These are phyloP conservation scores for Coemansia nantahalensis DNA, from an alignment of 192 early-diverging fungal genomes.

Conservation along the genomic window DNA sequence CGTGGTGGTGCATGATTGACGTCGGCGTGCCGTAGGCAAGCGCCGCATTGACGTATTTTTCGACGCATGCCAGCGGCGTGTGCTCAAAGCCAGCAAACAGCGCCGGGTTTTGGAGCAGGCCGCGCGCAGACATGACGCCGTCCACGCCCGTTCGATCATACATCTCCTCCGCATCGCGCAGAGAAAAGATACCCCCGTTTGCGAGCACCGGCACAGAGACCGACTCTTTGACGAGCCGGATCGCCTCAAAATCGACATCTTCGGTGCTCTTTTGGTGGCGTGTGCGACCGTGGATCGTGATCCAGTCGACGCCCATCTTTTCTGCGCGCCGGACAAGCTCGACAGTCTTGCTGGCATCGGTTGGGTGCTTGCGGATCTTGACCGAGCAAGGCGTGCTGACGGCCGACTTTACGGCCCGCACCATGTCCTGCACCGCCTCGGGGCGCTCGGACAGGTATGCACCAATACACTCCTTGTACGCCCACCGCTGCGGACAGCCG, in stretches of 20 bases:
- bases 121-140: slow-evolving; percentile 91
- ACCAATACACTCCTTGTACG: slow-evolving; percentile 85
- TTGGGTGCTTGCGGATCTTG: slow-evolving; percentile 82
- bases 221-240: slow-evolving; percentile 78
- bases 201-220: slow-evolving; percentile 79
- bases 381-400: slow-evolving; percentile 73
- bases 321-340: slow-evolving; percentile 85
- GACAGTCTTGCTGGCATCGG: slow-evolving; percentile 60
- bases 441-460: slow-evolving; percentile 83
- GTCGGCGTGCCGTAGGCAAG: slow-evolving; percentile 78
- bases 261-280: slow-evolving; percentile 76
- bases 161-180: slow-evolving; percentile 71
- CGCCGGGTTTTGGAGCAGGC: slow-evolving; percentile 89
- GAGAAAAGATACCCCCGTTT: slow-evolving; percentile 82
- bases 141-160: slow-evolving; percentile 75
- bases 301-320: slow-evolving; percentile 82
- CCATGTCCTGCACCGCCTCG: slow-evolving; percentile 91
- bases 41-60: slow-evolving; percentile 63
- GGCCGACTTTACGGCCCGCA: slow-evolving; percentile 66
- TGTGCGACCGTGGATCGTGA: slow-evolving; percentile 89
- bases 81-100: slow-evolving; percentile 78
- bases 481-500: slow-evolving; percentile 97
- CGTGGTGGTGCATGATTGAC: slow-evolving; percentile 90
- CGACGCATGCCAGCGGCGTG: slow-evolving; percentile 80
- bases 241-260: slow-evolving; percentile 75